These are phyloP conservation scores for Hanseniaspora taiwanica DNA, from an alignment of 805 yeast species.

Conservation along the genomic window DNA sequence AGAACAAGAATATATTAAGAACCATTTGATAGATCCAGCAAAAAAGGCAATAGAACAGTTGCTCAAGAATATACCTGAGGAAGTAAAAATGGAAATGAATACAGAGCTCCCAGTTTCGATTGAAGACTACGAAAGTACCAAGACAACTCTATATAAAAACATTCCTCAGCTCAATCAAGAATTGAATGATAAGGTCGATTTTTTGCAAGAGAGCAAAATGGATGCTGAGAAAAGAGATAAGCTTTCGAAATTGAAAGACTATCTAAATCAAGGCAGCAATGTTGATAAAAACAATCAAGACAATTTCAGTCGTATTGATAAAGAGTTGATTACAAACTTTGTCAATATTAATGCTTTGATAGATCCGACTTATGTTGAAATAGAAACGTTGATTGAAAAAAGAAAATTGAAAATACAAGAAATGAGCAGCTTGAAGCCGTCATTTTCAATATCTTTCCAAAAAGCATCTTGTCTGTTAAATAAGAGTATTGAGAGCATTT, in stretches of 20 bases:
- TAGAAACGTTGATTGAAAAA: constrained; percentile 22
- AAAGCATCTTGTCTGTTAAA: too few species aligned
- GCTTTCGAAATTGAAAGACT: neutral
- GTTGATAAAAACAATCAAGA: constrained; percentile 45
- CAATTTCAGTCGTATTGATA: constrained; percentile 36
- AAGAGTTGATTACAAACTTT: constrained; percentile 29
- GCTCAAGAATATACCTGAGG: neutral
- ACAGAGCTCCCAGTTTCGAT: neutral
- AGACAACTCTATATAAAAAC: neutral
- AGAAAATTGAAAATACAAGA: constrained; percentile 21
- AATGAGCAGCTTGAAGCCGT: neutral
- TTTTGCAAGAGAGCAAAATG: too few species aligned
- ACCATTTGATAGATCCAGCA: constrained; percentile 35
- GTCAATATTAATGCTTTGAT: constrained; percentile 18
- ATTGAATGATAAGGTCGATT: too few species aligned
- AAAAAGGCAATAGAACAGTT: constrained; percentile 28
- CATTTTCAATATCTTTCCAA: neutral
- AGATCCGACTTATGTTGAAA: constrained; percentile 25
- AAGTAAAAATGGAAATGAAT: neutral
- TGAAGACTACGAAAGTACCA: neutral
- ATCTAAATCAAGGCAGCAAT: constrained; percentile 38
- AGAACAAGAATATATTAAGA: constrained; percentile 37
- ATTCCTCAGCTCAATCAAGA: constrained; percentile 18
- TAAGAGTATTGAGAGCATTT: neutral
- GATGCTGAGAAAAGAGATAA: neutral